Evolutionary conservation across 768 basidiomycete genomes (phyloP), one percentile per base, ranked within the genome.

Genomic region (Trametes cinnabarina): DNA sequence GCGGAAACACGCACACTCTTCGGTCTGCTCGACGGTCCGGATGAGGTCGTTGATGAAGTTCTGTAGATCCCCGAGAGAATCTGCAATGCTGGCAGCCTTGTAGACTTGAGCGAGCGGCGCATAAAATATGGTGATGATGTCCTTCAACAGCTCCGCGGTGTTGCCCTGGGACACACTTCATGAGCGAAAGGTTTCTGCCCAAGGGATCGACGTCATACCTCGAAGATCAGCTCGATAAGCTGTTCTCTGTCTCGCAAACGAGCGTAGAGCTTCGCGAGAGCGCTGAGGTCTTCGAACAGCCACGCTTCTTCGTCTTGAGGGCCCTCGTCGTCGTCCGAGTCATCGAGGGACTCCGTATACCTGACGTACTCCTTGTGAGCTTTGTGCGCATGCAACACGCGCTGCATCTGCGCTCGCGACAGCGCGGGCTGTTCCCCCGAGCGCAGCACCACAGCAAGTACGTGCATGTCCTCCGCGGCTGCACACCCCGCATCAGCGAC

Each of bases 71-170:
- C 84, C 78, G 0, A 99, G 69, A 1, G 95, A 98, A 70, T 98
- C 96, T 11, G 91, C 89, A 52, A 99, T 98, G 69, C 90, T 97
- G 5, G 97, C 97, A 10, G 97, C 97, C 66, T 91, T 86, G 75
- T 98, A 99, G 1, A 98, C 97, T 68, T 96, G 92, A 2, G 97
- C 97, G 23, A 99, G 77, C 2, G 97, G 97, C 0, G 94, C 76
- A 72, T 99, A 99, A 73, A 99, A 99, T 57, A 99, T 98, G 19
- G 97, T 98, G 66, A 99, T 93, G 58, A 99, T 98, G 70, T 99
- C 97, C 72, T 95, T 98, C 67, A 99, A 76, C 23, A 99, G 78
- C 32, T 98, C 97, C 2, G 96, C 87, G 0, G 97, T 98, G 43
- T 87, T 87, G 20, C 97, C 95, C 95, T 98, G 53, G n/a, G n/a